phyloP scores from a whole-genome alignment of 192 early-diverging fungal genomes.

The Allomyces arbusculus region DNA sequence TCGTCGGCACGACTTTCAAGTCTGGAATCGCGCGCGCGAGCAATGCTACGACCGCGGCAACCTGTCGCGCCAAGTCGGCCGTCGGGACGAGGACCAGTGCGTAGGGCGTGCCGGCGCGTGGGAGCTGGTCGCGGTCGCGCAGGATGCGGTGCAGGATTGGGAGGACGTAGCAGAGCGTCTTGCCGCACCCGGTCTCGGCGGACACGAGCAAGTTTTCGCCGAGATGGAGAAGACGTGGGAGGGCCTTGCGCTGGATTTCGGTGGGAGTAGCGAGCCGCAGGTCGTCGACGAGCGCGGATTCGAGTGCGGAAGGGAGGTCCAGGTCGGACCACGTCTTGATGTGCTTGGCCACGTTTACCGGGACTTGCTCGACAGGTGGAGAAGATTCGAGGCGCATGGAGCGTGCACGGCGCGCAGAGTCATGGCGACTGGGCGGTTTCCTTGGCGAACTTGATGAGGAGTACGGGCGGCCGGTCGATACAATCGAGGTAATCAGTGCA shows the following conservation, averaged over 20 bases:
- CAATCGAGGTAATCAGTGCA: too few relatives aligned
- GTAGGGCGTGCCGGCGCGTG: background rate
- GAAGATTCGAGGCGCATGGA: too few relatives aligned
- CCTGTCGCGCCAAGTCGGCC: background rate
- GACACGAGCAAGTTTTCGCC: constrained; percentile 74
- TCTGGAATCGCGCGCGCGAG: too few relatives aligned
- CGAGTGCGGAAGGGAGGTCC: too few relatives aligned
- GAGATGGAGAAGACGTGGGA: constrained; percentile 48
- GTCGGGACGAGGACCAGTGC: background rate
- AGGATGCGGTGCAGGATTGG: constrained; percentile 84
- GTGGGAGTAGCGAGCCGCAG: constrained; percentile 65
- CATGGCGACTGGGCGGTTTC: too few relatives aligned
- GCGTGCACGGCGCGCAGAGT: too few relatives aligned
- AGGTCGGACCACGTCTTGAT: too few relatives aligned
- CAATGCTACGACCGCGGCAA: background rate
- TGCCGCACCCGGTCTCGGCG: constrained; percentile 93
- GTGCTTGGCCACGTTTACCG: too few relatives aligned
- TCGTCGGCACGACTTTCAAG: too few relatives aligned
- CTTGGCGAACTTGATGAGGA: too few relatives aligned
- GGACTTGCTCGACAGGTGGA: too few relatives aligned
- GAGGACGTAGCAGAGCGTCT: constrained; percentile 82
- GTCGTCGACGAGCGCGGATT: constrained; percentile 29
- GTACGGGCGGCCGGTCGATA: too few relatives aligned
- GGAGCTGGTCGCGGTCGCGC: constrained; percentile 23
- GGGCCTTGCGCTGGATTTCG: constrained; percentile 64